Evolutionary conservation across 2,329 filamentous ascomycete genomes (phyloP), one percentile per base, ranked within the genome.

Genomic region (Paecilomyces niveus): DNA sequence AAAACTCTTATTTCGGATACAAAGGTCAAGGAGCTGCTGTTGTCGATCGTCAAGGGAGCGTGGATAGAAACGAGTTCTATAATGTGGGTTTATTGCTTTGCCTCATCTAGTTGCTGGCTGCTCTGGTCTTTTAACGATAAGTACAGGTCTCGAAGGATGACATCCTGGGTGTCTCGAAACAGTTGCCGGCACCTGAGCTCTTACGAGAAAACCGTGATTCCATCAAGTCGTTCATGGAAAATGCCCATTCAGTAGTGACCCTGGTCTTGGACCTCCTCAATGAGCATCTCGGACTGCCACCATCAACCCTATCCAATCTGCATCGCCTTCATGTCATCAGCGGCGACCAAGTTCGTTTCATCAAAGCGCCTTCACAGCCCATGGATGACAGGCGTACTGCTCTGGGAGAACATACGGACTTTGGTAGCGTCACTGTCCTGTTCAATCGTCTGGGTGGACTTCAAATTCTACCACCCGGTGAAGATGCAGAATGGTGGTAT

Each of bases 401-500:
- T 1, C 64, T 82, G 22, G 79, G 79, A 22, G 80, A 80, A 58
- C 83, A 85, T 64, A 84, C 81, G 1, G 83, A 85, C 62, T 84
- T 84, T 61, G 82, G 81, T 53, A 79, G 74, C 55, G 73, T 85
- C 5, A 85, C 83, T 0, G 69, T 85, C 4, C 74, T 85, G 1
- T 83, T 84, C 68, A 85, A 84, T 68, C 75, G 80, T 0, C 67
- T 84, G 1, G 82, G 82, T 0, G 82, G 82, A 0, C 71, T 85
- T 7, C 82, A 84, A 64, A 78, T 84, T 3, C 71, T 80, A 2
- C 74, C 78, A 0, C 80, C 80, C 0, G 69, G 69, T 0, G 62
- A 64, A 3, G 71, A 73, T 56, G 70, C 70, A 9, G 67, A 75
- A 29, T 85, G 82, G 82, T 70, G 73, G 15, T 85, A 81, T 61